Percentiles rank a stretch among this genome's conserved stretches.
Evolutionary conservation across 441 rosid genomes (phyloP).

Genomic region (Erodium trifolium): DNA sequence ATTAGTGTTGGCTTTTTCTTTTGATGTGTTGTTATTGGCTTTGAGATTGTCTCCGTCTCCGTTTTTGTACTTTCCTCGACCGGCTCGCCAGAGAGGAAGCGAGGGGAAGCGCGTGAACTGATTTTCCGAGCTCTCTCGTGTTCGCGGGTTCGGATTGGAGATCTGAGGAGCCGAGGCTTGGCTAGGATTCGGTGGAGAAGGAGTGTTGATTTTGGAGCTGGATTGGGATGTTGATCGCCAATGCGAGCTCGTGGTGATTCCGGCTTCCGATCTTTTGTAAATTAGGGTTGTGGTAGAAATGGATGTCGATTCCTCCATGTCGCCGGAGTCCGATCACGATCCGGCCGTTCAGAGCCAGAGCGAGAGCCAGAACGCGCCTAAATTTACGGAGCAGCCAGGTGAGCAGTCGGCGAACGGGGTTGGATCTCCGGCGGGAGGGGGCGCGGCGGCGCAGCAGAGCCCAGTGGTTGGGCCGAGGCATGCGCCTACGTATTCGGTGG

Average conservation of each 20-base stretch:
- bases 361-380: constrained; percentile 15
- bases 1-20: neutral
- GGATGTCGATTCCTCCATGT: constrained; percentile 80
- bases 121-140: neutral
- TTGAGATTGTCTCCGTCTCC: too few species aligned
- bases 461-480: constrained; percentile 73
- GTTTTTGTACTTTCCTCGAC: too few species aligned
- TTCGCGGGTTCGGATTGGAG: constrained; percentile 5
- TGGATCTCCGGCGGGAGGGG: constrained; percentile 30
- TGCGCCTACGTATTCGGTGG: constrained; percentile 78
- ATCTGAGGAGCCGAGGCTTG: neutral
- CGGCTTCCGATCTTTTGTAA: constrained; percentile 40
- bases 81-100: too few species aligned
- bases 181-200: neutral
- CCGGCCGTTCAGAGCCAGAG: constrained; percentile 18
- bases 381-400: constrained; percentile 21
- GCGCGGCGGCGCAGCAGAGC: constrained; percentile 34
- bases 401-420: constrained; percentile 31
- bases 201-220: constrained; percentile 3
- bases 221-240: constrained; percentile 40
- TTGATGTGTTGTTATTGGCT: too few species aligned
- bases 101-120: too few species aligned
- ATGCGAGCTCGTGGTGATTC: constrained; percentile 34
- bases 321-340: constrained; percentile 59
- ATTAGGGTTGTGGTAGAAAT: constrained; percentile 41